Evolutionary conservation across 164 flowering plant genomes (phyloP).

Genomic region (Liquidambar formosana): DNA sequence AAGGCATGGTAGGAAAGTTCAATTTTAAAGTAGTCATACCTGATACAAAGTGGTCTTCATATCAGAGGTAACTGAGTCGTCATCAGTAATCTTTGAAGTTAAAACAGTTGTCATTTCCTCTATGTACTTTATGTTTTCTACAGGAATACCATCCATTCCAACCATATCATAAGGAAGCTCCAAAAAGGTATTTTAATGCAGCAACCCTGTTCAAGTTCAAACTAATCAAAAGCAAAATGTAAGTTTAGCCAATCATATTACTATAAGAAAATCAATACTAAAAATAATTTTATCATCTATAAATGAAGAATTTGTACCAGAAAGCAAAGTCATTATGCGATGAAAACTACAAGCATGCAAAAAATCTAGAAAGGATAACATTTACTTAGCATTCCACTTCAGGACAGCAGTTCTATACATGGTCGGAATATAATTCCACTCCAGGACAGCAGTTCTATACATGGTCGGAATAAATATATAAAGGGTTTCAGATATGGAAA

Average conservation of each 20-base stretch:
- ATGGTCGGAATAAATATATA: no score
- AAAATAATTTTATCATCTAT: no score
- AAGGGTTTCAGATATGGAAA: neutral
- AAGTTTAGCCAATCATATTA: neutral
- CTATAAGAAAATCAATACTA: neutral
- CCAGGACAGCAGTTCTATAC: no score
- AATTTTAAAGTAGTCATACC: conserved; percentile 31
- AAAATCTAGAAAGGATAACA: neutral
- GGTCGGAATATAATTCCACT: no score
- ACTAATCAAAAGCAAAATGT: conserved; percentile 39
- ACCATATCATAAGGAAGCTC: conserved; percentile 44
- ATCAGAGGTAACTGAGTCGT: conserved; percentile 26
- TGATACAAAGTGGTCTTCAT: conserved; percentile 30
- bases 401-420: neutral
- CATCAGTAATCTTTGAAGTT: conserved; percentile 32
- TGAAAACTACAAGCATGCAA: neutral
- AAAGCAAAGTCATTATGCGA: no score
- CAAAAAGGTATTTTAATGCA: conserved; percentile 68
- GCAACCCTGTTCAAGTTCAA: conserved; percentile 48
- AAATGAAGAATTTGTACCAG: no score
- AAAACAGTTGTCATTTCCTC: conserved; percentile 42
- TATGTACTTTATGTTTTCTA: conserved; percentile 53
- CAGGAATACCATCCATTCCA: conserved; percentile 32
- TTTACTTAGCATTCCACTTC: neutral
- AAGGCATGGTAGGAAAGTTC: neutral